Conservation (phyloP, 176 grass and related monocot species). For the Stipa capillata region DNA sequence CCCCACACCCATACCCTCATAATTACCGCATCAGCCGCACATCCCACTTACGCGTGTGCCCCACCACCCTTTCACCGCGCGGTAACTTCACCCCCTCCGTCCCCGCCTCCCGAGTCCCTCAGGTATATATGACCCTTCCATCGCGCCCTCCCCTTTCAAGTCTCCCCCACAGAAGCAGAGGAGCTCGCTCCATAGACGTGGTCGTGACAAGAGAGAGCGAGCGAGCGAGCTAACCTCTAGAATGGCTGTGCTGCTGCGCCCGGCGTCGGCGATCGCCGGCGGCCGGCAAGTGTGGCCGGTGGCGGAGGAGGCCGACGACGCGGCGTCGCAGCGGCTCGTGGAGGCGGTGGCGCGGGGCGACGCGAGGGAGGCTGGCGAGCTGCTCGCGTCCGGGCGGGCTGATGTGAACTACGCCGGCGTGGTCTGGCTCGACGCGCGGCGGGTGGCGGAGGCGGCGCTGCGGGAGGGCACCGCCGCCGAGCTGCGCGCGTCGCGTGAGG, state of each 20-base stretch:
- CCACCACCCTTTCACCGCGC: not conserved
- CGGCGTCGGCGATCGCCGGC: conserved; percentile 42
- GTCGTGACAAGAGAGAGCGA: not conserved
- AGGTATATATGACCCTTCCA: conserved; percentile 48
- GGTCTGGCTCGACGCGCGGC: conserved; percentile 59
- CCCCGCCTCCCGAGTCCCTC: not conserved
- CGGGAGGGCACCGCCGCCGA: conserved; percentile 66
- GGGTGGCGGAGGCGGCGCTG: conserved; percentile 48
- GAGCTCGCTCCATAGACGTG: not conserved
- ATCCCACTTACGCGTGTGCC: not conserved
- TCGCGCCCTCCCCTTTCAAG: conserved; percentile 65
- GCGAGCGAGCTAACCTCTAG: not conserved
- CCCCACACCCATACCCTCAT: not conserved
- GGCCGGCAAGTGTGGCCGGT: conserved; percentile 76
- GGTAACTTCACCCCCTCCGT: conserved; percentile 33
- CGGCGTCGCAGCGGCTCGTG: conserved; percentile 73
- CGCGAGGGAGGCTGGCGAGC: conserved; percentile 39
- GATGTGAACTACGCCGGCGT: conserved; percentile 93
- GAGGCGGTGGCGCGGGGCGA: conserved; percentile 67
- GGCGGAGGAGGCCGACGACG: conserved; percentile 34
- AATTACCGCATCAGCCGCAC: not conserved
- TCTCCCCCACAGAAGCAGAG: conserved; percentile 18
- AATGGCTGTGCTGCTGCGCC: conserved; percentile 68
- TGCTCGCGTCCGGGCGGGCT: conserved; percentile 47
- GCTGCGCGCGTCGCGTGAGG: conserved; percentile 45